Percentiles rank a stretch among this genome's conserved stretches.
phyloP scores from a whole-genome alignment of 2,329 filamentous ascomycete genomes.

The Cercospora janseana region DNA sequence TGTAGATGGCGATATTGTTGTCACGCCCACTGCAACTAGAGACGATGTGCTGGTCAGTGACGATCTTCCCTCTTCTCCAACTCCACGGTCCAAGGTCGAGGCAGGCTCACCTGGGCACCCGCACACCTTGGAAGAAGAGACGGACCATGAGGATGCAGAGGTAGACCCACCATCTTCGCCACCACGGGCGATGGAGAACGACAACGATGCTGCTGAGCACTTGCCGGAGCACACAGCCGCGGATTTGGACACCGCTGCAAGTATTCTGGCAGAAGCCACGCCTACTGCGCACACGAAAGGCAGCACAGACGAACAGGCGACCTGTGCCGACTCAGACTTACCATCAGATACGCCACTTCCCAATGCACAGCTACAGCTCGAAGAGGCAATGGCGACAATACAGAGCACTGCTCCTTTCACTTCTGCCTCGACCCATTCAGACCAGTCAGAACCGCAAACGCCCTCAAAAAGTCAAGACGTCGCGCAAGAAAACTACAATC shows the following conservation, averaged over 20 bases:
- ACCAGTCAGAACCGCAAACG: conserved; percentile 12
- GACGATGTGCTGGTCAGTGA: conserved; percentile 44
- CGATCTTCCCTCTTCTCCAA: conserved; percentile 54
- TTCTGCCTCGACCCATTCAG: neutral
- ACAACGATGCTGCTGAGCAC: neutral
- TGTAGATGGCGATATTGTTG: conserved; percentile 33
- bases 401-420: conserved; percentile 5
- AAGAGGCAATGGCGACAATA: conserved; percentile 19
- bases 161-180: conserved; percentile 34
- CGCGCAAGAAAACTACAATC: too few relatives aligned
- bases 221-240: neutral
- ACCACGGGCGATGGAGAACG: conserved; percentile 15
- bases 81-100: conserved; percentile 38
- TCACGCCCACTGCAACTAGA: conserved; percentile 45
- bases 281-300: too few relatives aligned
- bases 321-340: conserved; percentile 21
- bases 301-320: too few relatives aligned
- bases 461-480: conserved; percentile 11
- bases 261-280: too few relatives aligned
- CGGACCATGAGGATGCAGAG: conserved; percentile 7
- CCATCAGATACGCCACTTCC: conserved; percentile 32
- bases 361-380: conserved; percentile 29
- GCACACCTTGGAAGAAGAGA: neutral
- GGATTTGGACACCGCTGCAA: too few relatives aligned
- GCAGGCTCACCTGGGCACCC: conserved; percentile 26